Evolutionary conservation across 2,329 filamentous ascomycete species (phyloP), one percentile per base, ranked within the genome.

Genomic region (Sclerotinia glacialis): DNA sequence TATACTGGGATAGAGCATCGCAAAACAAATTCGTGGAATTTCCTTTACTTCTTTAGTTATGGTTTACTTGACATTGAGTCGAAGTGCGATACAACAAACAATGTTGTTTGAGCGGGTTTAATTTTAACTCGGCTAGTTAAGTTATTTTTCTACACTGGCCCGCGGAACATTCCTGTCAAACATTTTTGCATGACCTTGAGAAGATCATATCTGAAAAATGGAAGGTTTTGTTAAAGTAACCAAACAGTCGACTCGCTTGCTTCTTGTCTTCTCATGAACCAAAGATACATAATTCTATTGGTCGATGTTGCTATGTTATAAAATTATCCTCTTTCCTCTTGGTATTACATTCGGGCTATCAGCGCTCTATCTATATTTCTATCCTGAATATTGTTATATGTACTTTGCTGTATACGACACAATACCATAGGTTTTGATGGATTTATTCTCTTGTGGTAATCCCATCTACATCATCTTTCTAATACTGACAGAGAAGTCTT

Each of bases 291-390:
- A 52, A 46, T 34, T 53, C 18, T 3, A 49, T 34, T 46, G 40
- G 34, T n/a, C 37, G 61, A 28, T 54, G 8, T 56, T 18, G n/a
- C 60, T 47, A 53, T 53, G 47, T 42, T 34, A 53, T 63, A 23
- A 34, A 42, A 4, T 63, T 53, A 21, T 23, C n/a, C 47, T 40
- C 28, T 18, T 53, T 44, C 46, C 60, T 52, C 14, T 65, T 34
- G 21, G 46, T 8, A 23, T 34, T 50, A 49, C 2, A 60, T n/a
- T 21, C 3, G 5, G 4, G 7, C 1, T 28, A n/a, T 65, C 34
- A 61, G 34, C 46, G 8, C 46, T 26, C 6, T 28, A 23, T 49
- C 28, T 50, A 16, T 50, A 11, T 26, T 65, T 61, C 4, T n/a
- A 40, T 54, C 50, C 12, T 40, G 28, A 9, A 21, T 34, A 42